Percentiles rank a stretch among this genome's conserved stretches.
Conservation (phyloP, 805 yeast species). For the Scheffersomyces stipitis region DNA sequence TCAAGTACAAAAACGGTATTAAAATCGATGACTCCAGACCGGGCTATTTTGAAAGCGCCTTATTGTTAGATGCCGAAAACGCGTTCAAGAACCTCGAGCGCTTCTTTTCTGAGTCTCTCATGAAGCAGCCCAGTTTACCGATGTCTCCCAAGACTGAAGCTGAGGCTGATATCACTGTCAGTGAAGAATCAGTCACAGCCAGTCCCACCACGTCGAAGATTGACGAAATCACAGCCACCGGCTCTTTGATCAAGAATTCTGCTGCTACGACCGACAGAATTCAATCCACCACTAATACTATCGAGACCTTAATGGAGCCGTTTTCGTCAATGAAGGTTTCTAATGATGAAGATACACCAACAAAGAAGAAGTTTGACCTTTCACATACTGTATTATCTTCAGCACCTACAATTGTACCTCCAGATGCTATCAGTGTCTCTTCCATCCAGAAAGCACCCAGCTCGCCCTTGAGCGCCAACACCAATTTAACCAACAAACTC, state of each 20-base stretch:
- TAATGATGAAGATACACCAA: constrained; percentile 4
- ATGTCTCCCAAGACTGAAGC: constrained; percentile 1
- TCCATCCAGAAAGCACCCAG: constrained; percentile 8
- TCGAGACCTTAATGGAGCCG: constrained; percentile 17
- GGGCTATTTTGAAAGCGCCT: constrained; percentile 58
- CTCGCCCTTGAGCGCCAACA: constrained; percentile 20
- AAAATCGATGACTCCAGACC: constrained; percentile 62
- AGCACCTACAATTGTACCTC: constrained; percentile 12
- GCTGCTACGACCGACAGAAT: background rate
- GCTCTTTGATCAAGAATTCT: background rate
- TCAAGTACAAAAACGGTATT: constrained; percentile 44
- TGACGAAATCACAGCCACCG: background rate
- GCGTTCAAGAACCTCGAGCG: constrained; percentile 45
- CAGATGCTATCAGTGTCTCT: constrained; percentile 7
- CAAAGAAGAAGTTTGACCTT: constrained; percentile 15
- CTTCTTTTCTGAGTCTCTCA: constrained; percentile 24
- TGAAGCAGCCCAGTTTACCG: constrained; percentile 10
- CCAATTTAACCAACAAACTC: constrained; percentile 15
- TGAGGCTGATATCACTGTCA: constrained; percentile 1
- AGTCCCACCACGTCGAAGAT: constrained; percentile 1
- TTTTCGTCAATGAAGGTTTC: constrained; percentile 8
- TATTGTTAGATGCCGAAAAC: constrained; percentile 50
- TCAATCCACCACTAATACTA: constrained; percentile 3
- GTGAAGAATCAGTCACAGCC: constrained; percentile 1
- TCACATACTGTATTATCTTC: constrained; percentile 16